These are phyloP conservation scores for Pascua sp. DNA, from an alignment of 1,284 basidiomycete species.

Conservation along the genomic window DNA sequence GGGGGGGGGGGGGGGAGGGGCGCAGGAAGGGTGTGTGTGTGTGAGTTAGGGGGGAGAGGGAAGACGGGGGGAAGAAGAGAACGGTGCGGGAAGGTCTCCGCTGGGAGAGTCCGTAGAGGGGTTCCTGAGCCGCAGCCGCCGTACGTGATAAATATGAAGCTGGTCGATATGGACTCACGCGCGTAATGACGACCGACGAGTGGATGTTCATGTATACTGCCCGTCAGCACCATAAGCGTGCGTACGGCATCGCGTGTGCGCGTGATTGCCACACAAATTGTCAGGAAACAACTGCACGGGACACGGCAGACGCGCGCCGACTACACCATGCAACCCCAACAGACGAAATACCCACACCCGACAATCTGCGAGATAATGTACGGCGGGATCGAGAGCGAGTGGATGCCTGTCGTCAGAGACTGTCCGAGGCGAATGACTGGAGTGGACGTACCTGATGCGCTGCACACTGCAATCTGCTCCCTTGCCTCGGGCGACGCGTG, in stretches of 20 bases:
- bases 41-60: no score
- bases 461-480: constrained; percentile 33
- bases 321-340: neutral
- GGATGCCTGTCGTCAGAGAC: constrained; percentile 32
- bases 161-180: constrained; percentile 14
- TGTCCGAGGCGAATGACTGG: no score
- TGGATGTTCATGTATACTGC: constrained; percentile 35
- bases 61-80: no score
- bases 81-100: neutral
- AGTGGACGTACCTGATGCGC: constrained; percentile 4
- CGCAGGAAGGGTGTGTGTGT: no score
- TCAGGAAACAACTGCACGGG: no score
- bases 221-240: constrained; percentile 1
- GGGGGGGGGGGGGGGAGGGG: no score
- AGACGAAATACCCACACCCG: constrained; percentile 20
- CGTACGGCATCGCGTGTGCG: no score
- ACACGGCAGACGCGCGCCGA: no score
- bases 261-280: no score
- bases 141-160: no score
- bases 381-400: constrained; percentile 42
- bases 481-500: constrained; percentile 23
- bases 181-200: constrained; percentile 25
- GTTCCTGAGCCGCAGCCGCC: no score
- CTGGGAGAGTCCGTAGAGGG: no score
- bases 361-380: constrained; percentile 41